Evolutionary conservation across 352 stramenopile genomes (phyloP).

Genomic region (Halophytophthora polymorphica): DNA sequence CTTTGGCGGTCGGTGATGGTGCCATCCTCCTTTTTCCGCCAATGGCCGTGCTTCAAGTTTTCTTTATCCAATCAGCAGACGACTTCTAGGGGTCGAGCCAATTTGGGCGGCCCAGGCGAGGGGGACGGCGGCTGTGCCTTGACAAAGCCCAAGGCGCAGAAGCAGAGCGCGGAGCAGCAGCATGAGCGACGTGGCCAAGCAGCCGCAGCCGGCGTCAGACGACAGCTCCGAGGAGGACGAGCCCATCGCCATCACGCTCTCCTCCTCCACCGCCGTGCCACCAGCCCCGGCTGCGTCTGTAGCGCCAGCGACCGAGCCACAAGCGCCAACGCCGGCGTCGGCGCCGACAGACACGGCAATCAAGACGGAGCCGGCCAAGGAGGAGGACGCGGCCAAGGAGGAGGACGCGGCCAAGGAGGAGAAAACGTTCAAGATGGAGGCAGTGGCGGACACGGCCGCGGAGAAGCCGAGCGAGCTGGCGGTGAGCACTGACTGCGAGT

Average conservation of each 20-base stretch:
- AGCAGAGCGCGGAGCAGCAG: no score
- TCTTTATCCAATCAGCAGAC: constrained; percentile 15
- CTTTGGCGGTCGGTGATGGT: background rate
- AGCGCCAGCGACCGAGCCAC: background rate
- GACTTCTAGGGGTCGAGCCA: background rate
- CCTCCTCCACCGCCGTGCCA: constrained; percentile 2
- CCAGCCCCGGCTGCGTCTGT: background rate
- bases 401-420: background rate
- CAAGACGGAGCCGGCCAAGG: background rate
- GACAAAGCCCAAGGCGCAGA: constrained; percentile 1
- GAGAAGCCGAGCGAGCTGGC: constrained; percentile 1
- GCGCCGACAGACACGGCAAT: background rate
- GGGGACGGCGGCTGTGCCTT: background rate
- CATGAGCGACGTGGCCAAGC: no score
- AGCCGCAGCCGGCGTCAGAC: constrained; percentile 28
- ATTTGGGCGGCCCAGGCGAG: background rate
- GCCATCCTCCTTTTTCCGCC: background rate
- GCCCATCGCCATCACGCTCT: constrained; percentile 43
- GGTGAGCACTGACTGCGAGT: constrained; percentile 1
- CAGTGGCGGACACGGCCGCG: background rate
- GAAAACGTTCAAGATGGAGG: no score
- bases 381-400: background rate
- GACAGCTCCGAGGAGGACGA: constrained; percentile 88
- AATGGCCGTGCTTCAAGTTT: background rate
- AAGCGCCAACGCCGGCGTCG: background rate